Evolutionary conservation across 1,284 basidiomycete genomes (phyloP), one percentile per base, ranked within the genome.

Genomic region (Pascua guehoae): DNA sequence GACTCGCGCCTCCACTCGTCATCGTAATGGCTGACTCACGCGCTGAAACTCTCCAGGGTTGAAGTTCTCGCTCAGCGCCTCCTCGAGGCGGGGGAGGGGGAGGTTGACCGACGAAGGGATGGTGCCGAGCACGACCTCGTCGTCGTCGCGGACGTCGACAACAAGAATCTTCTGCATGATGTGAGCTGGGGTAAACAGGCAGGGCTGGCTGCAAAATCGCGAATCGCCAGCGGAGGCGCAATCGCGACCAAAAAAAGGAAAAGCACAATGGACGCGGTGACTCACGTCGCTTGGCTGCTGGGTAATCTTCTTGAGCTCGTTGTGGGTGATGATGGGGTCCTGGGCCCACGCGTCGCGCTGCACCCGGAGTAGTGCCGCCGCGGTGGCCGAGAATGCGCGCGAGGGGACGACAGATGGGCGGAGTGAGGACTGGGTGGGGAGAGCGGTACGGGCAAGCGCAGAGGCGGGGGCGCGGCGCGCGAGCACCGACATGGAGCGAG

Each of bases 71-170:
- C 85, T 80, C 49, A 98, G 77, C 8, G 91, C 86, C 47, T 82
- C 83, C 43, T 85, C 79, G 53, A 98, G 83, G 17, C 83, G 82
- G 5, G 89, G 89, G 18, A 98, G 84, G 8, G 96, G 95, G 12
- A 99, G 79, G 74, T 95, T 94, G 68, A 98, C 92, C 7, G 94
- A 85, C 12, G 91, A 93, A 4, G 96, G 96, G 68, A 99, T 97
- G 71, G 89, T 89, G 36, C 96, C 95, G 74, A 95, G 89, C 3
- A 88, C 83, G 40, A 94, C 90, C 76, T 98, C 96, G 64, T 91
- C 86, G 4, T 88, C 88, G 76, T 98, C 96, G 38, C 96, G 87
- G 8, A 98, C 94, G 75, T 99, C 91, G 58, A 95, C 85, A 53
- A 94, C 68, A 70, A 88, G 89, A n/a, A 86, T 80, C 62, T 89